Base-by-base conservation (phyloP, 1,139 yeast genomes). In the Pichia norvegensis region DNA sequence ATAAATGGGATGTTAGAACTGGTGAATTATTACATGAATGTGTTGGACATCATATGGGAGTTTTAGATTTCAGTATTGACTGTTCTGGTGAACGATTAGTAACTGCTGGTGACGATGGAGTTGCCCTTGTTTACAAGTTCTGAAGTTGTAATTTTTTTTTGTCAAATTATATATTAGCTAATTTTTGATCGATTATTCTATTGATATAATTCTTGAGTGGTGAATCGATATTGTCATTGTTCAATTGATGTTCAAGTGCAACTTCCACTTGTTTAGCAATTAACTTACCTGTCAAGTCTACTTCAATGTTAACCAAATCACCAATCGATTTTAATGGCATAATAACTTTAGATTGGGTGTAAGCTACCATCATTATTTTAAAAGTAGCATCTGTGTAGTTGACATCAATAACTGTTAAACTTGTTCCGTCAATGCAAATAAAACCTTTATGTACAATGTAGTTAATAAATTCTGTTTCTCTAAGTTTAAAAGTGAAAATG, bases 101-200 rank as follows among this genome's bases (percentile, higher is more conserved):
- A 37, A 86, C 97, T 25, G 98, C 97, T n/a, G 97, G 97, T 52
- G 98, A 92, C 63, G 98, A 92, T 64, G 96, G 95, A 54, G 97
- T 92, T 33, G 79, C 95, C 8, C 70, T 92, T 55, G 77, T 92
- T 8, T 90, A 81, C 29, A 43, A 45, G 29, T 38, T 42, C 38
- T 45, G 49, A 36, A 35, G 3, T 16, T 13, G 9, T 27, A 27
- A 5, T 6, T 27, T n/a, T 27, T 13, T 27, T 27, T 27, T 27
- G n/a, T n/a, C n/a, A n/a, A 23, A 22, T 27, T 17, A 23, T 19
- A 35, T 22, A 29, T 46, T 44, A 19, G 53, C 54, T 42, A 80
- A 55, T 60, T 76, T 76, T 54, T 67, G 64, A 35, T 78, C 83
- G 25, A 84, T 74, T 35, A 81, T 60, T 33, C 62, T 64, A 38